These are phyloP conservation scores for Periconia digitata DNA, from an alignment of 2,329 filamentous ascomycete species.

Conservation along the genomic window DNA sequence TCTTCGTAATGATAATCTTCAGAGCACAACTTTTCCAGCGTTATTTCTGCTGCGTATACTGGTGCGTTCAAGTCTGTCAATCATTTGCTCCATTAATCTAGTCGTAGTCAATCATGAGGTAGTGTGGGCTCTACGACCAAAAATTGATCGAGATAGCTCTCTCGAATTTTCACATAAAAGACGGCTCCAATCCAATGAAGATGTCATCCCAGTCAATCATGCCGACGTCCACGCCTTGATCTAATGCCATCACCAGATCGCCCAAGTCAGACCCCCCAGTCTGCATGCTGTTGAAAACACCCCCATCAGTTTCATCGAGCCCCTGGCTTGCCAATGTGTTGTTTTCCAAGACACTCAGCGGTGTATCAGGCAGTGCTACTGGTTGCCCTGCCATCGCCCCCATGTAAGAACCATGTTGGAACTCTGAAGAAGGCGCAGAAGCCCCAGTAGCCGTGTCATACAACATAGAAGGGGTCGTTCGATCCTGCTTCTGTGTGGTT, in stretches of 20 bases:
- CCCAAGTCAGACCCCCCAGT: constrained; percentile 5
- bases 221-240: constrained; percentile 11
- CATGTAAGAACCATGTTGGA: neutral
- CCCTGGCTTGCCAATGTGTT: neutral
- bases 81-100: too few relatives aligned
- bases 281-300: neutral
- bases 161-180: constrained; percentile 1
- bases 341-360: neutral
- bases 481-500: too few relatives aligned
- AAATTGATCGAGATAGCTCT: too few relatives aligned
- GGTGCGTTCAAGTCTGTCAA: too few relatives aligned
- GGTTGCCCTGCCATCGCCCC: neutral
- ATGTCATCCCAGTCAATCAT: constrained; percentile 18
- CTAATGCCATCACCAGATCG: constrained; percentile 10
- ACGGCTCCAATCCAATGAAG: constrained; percentile 6
- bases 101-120: too few relatives aligned
- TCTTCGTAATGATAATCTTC: too few relatives aligned
- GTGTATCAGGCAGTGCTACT: neutral
- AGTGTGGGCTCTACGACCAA: too few relatives aligned
- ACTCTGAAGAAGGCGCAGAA: neutral
- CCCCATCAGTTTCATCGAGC: neutral
- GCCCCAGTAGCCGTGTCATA: neutral
- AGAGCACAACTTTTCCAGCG: too few relatives aligned
- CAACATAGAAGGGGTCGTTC: neutral
- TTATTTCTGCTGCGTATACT: neutral